These are phyloP conservation scores for Endocladia muricata DNA, from an alignment of 31 red algal species.

Conservation along the genomic window DNA sequence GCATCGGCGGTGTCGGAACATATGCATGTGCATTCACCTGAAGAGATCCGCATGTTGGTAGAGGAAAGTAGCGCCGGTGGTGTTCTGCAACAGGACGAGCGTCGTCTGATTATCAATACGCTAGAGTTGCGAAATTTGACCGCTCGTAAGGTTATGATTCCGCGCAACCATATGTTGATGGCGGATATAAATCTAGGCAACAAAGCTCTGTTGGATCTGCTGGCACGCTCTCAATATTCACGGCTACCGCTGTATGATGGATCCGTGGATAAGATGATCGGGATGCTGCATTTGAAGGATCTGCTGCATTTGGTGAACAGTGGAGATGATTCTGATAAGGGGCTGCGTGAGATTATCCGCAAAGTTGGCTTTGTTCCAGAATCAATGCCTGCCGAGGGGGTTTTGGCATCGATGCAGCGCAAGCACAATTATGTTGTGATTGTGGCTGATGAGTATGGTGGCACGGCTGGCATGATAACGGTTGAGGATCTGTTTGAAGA, in stretches of 20 bases:
- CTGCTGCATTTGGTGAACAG: neutral
- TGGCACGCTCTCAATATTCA: neutral
- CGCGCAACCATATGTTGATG: neutral
- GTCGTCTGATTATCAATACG: neutral
- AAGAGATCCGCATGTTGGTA: no score
- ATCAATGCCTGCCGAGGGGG: neutral
- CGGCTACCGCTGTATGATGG: neutral
- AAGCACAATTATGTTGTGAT: neutral
- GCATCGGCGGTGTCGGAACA: no score
- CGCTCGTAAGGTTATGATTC: neutral
- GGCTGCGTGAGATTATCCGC: neutral
- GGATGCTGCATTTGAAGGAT: neutral
- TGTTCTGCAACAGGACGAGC: no score
- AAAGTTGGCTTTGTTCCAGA: neutral
- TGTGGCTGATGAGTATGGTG: constrained; percentile 34
- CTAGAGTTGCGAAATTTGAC: neutral
- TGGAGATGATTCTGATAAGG: neutral
- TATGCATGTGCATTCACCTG: no score
- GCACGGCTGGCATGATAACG: constrained; percentile 7
- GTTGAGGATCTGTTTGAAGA: constrained; percentile 24
- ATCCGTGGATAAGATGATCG: neutral
- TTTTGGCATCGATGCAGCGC: neutral
- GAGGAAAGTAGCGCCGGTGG: no score
- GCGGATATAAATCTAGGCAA: neutral
- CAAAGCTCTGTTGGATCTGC: neutral